phyloP scores from a whole-genome alignment of 2,329 filamentous ascomycete genomes.

The Botrytis aclada region DNA sequence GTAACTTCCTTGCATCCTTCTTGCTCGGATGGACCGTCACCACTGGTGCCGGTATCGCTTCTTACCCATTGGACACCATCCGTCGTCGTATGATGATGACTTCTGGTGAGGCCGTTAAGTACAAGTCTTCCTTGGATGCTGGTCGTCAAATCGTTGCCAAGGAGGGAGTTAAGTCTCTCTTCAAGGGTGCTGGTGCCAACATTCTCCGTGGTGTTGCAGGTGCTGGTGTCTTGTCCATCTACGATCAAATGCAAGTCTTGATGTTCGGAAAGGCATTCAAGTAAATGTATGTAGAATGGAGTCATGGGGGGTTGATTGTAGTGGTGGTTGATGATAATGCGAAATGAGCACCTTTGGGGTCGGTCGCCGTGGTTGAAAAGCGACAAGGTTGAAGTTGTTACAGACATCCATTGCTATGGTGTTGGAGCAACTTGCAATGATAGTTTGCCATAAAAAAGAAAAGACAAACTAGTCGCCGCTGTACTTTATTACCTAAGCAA shows the following conservation, averaged over 20 bases:
- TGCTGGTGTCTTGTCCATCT: conserved; percentile 99
- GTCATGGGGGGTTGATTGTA: conserved; percentile 3
- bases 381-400: conserved; percentile 37
- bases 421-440: conserved; percentile 38
- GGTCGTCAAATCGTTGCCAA: conserved; percentile 94
- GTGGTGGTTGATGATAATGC: conserved; percentile 18
- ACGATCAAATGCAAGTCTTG: conserved; percentile 98
- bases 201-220: conserved; percentile 99
- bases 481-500: conserved; percentile 42
- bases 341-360: conserved; percentile 22
- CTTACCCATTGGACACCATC: conserved; percentile 99
- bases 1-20: conserved; percentile 99
- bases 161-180: conserved; percentile 98
- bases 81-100: conserved; percentile 99
- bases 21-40: conserved; percentile 97
- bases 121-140: conserved; percentile 94
- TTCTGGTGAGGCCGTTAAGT: conserved; percentile 96
- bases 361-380: conserved; percentile 27
- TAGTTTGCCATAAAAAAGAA: conserved; percentile 22
- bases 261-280: conserved; percentile 99
- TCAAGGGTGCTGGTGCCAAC: conserved; percentile 99
- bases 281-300: conserved; percentile 40
- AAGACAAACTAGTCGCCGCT: conserved; percentile 33
- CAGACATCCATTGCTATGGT: conserved; percentile 38
- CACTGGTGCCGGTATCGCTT: conserved; percentile 99